These are phyloP conservation scores for Xylaria sp. DNA, from an alignment of 2,329 filamentous ascomycete genomes.

Conservation along the genomic window DNA sequence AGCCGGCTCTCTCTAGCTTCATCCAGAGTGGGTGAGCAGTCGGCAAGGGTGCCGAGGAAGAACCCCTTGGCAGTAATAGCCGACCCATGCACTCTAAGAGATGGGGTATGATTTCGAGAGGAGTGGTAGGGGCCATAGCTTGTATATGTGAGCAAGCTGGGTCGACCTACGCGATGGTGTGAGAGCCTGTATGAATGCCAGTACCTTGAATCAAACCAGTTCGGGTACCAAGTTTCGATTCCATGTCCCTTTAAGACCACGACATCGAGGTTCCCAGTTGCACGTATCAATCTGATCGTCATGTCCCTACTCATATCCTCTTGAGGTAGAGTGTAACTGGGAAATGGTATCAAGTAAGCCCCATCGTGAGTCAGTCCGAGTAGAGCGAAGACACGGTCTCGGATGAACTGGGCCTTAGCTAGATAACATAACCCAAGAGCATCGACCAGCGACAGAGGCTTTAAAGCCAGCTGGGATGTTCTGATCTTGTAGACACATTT, in stretches of 20 bases:
- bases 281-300: constrained; percentile 33
- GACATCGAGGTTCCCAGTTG: constrained; percentile 33
- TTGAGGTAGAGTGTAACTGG: constrained; percentile 30
- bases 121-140: constrained; percentile 32
- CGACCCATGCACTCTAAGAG: constrained; percentile 23
- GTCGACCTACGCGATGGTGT: constrained; percentile 16
- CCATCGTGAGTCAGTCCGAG: constrained; percentile 39
- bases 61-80: constrained; percentile 24
- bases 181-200: constrained; percentile 30
- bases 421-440: constrained; percentile 31
- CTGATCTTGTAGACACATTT: constrained; percentile 32
- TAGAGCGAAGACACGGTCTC: constrained; percentile 33
- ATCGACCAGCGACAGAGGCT: constrained; percentile 36
- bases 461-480: constrained; percentile 28
- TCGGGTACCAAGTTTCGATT: constrained; percentile 34
- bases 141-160: constrained; percentile 26
- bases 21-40: constrained; percentile 33
- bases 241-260: constrained; percentile 26
- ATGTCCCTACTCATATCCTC: constrained; percentile 36
- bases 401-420: constrained; percentile 29
- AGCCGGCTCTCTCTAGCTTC: constrained; percentile 29
- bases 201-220: constrained; percentile 35
- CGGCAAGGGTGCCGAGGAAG: constrained; percentile 27
- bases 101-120: constrained; percentile 26
- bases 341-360: constrained; percentile 31